These are phyloP conservation scores for Cystofilobasidium macerans DNA, from an alignment of 768 basidiomycete genomes.

Conservation along the genomic window DNA sequence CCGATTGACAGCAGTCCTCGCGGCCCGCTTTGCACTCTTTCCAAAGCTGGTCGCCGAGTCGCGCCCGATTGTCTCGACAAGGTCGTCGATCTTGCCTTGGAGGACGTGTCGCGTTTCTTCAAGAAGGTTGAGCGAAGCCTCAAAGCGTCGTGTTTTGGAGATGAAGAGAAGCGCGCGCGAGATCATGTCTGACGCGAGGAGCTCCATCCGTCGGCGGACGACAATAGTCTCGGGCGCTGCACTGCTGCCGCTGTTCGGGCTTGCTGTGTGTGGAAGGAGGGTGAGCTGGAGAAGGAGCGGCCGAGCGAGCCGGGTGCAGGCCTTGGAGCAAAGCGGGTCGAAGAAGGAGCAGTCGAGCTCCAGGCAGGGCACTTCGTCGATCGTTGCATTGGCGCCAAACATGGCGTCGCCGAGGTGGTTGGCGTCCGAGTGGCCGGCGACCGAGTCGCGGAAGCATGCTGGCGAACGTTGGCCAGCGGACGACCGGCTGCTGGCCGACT, in stretches of 20 bases:
- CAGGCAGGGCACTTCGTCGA: slow-evolving; percentile 91
- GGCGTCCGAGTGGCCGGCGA: slow-evolving; percentile 2
- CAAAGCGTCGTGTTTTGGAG: slow-evolving; percentile 32
- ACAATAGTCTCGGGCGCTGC: slow-evolving; percentile 67
- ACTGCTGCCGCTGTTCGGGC: slow-evolving; percentile 30
- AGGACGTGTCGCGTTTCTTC: slow-evolving; percentile 56
- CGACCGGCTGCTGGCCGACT: slow-evolving; percentile 1
- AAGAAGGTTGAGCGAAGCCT: slow-evolving; percentile 45
- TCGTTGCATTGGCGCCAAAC: slow-evolving; percentile 80
- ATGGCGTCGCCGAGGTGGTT: slow-evolving; percentile 38
- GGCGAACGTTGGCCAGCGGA: background rate
- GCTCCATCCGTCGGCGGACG: slow-evolving; percentile 87
- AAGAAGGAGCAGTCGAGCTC: slow-evolving; percentile 93
- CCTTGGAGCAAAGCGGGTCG: slow-evolving; percentile 73
- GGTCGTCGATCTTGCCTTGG: slow-evolving; percentile 48
- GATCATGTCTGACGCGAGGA: slow-evolving; percentile 94
- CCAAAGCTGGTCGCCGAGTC: slow-evolving; percentile 28
- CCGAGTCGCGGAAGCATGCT: background rate
- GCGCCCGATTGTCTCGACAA: slow-evolving; percentile 56
- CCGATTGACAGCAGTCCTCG: slow-evolving; percentile 65
- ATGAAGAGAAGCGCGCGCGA: slow-evolving; percentile 86
- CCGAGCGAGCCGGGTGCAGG: slow-evolving; percentile 76
- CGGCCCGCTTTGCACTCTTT: slow-evolving; percentile 49
- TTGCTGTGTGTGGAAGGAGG: slow-evolving; percentile 57
- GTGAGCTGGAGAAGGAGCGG: slow-evolving; percentile 93